Conservation (phyloP, 257 asterid species). For the Dorcoceras hygrometricum region DNA sequence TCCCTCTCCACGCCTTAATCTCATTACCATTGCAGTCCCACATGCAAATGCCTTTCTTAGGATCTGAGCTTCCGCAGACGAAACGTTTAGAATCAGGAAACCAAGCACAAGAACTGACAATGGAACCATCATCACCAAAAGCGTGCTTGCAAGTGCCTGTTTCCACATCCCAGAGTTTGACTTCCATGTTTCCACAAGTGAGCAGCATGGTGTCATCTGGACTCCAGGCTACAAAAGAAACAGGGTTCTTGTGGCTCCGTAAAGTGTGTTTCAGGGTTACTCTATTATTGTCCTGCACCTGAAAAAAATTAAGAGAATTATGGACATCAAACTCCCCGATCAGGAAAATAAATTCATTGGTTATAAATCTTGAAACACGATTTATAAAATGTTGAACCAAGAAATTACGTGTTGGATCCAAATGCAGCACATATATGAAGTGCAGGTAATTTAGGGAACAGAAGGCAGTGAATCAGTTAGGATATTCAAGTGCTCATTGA, state of each 20-base stretch:
- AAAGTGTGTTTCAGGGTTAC: slow-evolving; percentile 43
- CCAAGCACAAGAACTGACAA: slow-evolving; percentile 93
- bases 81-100: slow-evolving; percentile 88
- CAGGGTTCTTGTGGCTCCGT: slow-evolving; percentile 64
- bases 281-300: slow-evolving; percentile 71
- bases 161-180: slow-evolving; percentile 87
- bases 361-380: neutral
- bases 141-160: slow-evolving; percentile 87
- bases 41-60: slow-evolving; percentile 84
- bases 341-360: slow-evolving; percentile 16
- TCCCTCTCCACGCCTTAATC: slow-evolving; percentile 85
- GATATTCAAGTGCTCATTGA: slow-evolving; percentile 14
- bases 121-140: slow-evolving; percentile 57
- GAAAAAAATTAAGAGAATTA: slow-evolving; percentile 27
- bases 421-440: slow-evolving; percentile 11
- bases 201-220: slow-evolving; percentile 90
- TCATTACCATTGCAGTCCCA: slow-evolving; percentile 90
- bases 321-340: slow-evolving; percentile 2
- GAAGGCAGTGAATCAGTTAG: slow-evolving; percentile 10
- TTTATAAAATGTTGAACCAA: slow-evolving; percentile 3
- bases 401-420: slow-evolving; percentile 2
- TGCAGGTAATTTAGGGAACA: neutral
- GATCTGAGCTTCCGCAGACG: slow-evolving; percentile 90
- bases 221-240: slow-evolving; percentile 86
- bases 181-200: slow-evolving; percentile 87